Evolutionary conservation across 768 basidiomycete genomes (phyloP), one percentile per base, ranked within the genome.

Genomic region (Kwoniella bestiolae): DNA sequence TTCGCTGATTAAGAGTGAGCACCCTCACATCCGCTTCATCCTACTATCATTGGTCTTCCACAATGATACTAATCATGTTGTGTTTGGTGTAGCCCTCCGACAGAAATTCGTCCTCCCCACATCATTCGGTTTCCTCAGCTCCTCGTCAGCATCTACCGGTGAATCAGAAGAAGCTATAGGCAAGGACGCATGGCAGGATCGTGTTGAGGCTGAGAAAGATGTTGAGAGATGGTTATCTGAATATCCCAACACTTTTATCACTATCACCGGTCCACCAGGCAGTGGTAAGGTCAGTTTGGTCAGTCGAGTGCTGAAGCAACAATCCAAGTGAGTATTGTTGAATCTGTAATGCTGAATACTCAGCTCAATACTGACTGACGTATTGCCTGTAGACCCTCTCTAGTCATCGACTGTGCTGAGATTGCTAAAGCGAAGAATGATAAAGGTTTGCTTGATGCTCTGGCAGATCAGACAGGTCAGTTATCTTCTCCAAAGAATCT

Each of bases 401-500:
- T 99, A 34, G 80, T 88, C n/a, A 91, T 99, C 70, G 93, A 99
- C 74, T 94, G 92, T 74, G 84, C 86, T 5, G 84, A 87, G 63
- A 84, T 98, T 23, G 86, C 86, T 38, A 91, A 89, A 70, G 70
- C 72, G 5, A 82, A 80, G 70, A 78, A 74, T 3, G 92, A 94
- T 72, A 82, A 86, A 5, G 84, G 84, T n/a, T 84, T 92, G 11
- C 83, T 94, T 2, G 83, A 83, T 25, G 83, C 83, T 5, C 83
- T 98, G 8, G 93, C 94, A 0, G 82, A 81, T 5, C 91, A 96
- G 73, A 92, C 90, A 0, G 94, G 95, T 35, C 92, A 92, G 74
- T 58, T 1, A 32, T 26, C 28, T 2, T 26, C 5, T 18, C n/a
- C n/a, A n/a, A n/a, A n/a, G n/a, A n/a, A n/a, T n/a, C n/a, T n/a